A percentile compares a stretch with the other conserved stretches of the same genome.
Evolutionary conservation across 2,329 filamentous ascomycete species (phyloP).

Genomic region (Scytalidium lignicola): DNA sequence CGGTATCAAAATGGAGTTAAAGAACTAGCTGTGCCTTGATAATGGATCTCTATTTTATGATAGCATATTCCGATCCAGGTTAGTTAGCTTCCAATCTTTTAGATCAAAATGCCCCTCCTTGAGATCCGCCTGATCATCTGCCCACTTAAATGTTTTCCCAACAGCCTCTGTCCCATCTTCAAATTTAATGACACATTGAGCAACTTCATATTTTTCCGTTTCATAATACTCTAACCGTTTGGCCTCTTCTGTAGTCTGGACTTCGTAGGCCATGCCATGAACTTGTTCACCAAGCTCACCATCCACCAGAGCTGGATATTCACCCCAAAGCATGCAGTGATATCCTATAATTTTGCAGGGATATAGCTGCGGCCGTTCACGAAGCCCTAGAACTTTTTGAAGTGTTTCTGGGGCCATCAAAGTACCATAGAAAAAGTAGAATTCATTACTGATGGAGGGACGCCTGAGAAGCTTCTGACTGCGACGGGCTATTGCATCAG

Average conservation of each 20-base stretch:
- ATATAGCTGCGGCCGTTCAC: slow-evolving; percentile 16
- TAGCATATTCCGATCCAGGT: not conserved
- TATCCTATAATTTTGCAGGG: slow-evolving; percentile 22
- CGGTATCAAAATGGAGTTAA: too few relatives aligned
- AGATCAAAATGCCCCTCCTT: slow-evolving; percentile 4
- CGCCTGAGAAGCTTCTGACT: too few relatives aligned
- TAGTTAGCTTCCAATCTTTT: slow-evolving; percentile 3
- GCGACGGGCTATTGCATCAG: too few relatives aligned
- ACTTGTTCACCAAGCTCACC: slow-evolving; percentile 6
- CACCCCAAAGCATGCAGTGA: slow-evolving; percentile 27
- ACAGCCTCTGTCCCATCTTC: slow-evolving; percentile 3
- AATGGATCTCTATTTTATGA: too few relatives aligned
- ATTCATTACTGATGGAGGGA: slow-evolving; percentile 3
- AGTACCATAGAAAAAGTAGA: slow-evolving; percentile 29
- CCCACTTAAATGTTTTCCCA: slow-evolving; percentile 1
- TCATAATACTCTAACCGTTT: not conserved
- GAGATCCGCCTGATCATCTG: not conserved
- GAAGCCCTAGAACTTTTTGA: slow-evolving; percentile 22
- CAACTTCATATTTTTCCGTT: not conserved
- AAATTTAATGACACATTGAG: not conserved
- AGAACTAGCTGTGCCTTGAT: too few relatives aligned
- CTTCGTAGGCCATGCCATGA: slow-evolving; percentile 13
- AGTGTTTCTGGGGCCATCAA: slow-evolving; percentile 28
- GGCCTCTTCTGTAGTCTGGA: slow-evolving; percentile 1
- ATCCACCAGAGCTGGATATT: slow-evolving; percentile 24